phyloP scores from a whole-genome alignment of 306 rosid species.

The Astragalus glycyphyllos region DNA sequence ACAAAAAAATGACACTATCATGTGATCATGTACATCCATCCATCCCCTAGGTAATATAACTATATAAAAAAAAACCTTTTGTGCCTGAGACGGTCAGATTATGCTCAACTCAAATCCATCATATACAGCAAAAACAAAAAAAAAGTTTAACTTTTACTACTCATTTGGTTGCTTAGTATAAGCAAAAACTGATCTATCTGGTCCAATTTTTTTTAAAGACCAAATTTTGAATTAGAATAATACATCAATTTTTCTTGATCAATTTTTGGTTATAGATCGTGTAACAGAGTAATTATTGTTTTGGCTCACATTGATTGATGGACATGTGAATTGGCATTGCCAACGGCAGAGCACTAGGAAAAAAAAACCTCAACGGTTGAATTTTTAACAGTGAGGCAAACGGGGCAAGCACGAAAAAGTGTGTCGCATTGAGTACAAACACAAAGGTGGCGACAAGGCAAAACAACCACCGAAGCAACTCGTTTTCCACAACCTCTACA shows the following conservation, averaged over 20 bases:
- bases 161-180: too few relatives aligned
- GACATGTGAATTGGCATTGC: constrained; percentile 46
- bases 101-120: background rate
- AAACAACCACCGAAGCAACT: constrained; percentile 72
- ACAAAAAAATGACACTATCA: constrained; percentile 46
- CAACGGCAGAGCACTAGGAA: constrained; percentile 44
- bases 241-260: too few relatives aligned
- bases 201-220: too few relatives aligned
- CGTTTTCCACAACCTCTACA: constrained; percentile 75
- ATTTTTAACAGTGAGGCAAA: constrained; percentile 68
- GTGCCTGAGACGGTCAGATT: too few relatives aligned
- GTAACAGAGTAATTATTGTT: too few relatives aligned
- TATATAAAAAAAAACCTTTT: constrained; percentile 11
- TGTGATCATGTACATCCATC: constrained; percentile 72
- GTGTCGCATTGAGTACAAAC: constrained; percentile 74
- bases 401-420: constrained; percentile 70
- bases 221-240: too few relatives aligned
- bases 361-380: constrained; percentile 76
- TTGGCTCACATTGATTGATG: constrained; percentile 6
- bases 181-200: too few relatives aligned
- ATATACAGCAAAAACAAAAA: constrained; percentile 1
- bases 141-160: too few relatives aligned
- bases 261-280: too few relatives aligned
- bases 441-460: constrained; percentile 90
- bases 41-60: constrained; percentile 47